phyloP scores from a whole-genome alignment of 345 rosid genomes.

The Populus davidiana region DNA sequence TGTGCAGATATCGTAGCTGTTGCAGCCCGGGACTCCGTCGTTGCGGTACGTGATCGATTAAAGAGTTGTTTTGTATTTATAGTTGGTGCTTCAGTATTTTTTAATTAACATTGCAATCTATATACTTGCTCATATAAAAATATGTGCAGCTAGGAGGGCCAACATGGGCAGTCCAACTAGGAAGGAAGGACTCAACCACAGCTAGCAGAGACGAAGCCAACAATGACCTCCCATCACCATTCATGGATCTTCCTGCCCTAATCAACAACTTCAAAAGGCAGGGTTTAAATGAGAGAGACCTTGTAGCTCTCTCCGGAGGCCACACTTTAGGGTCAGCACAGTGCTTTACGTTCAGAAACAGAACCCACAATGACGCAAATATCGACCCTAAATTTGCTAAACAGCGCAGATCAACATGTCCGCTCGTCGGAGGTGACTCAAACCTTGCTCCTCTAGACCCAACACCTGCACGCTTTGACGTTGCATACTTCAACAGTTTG shows the following conservation, averaged over 20 bases:
- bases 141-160: slow-evolving; percentile 45
- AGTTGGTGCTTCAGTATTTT: no score
- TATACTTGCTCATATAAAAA: no score
- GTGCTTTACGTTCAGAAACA: slow-evolving; percentile 25
- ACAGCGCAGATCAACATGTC: slow-evolving; percentile 28
- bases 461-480: slow-evolving; percentile 34
- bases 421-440: slow-evolving; percentile 20
- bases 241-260: slow-evolving; percentile 32
- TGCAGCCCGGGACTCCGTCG: slow-evolving; percentile 49
- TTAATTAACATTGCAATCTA: no score
- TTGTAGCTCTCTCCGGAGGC: slow-evolving; percentile 51
- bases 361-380: slow-evolving; percentile 35
- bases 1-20: slow-evolving; percentile 57
- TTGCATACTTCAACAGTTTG: slow-evolving; percentile 33
- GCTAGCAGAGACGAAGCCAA: slow-evolving; percentile 31
- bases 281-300: slow-evolving; percentile 40
- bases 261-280: slow-evolving; percentile 37
- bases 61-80: no score
- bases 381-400: slow-evolving; percentile 35
- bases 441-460: slow-evolving; percentile 39
- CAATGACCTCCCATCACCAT: slow-evolving; percentile 34
- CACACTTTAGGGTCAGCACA: slow-evolving; percentile 47
- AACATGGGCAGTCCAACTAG: slow-evolving; percentile 46
- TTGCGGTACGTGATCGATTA: slow-evolving; percentile 35
- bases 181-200: slow-evolving; percentile 59